Conservation (phyloP, 345 rosid genomes). For the Triadica sebifera region DNA sequence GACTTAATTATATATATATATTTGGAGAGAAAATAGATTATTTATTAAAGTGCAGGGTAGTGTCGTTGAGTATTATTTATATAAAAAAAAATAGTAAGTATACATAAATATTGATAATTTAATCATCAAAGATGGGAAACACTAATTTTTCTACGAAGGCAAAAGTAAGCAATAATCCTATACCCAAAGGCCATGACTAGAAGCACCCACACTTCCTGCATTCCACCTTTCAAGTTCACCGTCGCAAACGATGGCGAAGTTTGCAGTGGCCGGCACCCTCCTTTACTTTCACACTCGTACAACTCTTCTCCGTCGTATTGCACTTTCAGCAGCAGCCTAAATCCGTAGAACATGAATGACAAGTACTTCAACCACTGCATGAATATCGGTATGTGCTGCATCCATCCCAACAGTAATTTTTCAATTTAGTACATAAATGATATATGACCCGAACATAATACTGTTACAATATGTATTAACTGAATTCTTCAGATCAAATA, state of each 20-base stretch:
- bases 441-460: too few relatives aligned
- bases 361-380: conserved; percentile 78
- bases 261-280: conserved; percentile 69
- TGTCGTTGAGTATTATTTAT: too few relatives aligned
- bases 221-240: conserved; percentile 68
- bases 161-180: conserved; percentile 63
- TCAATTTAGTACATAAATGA: too few relatives aligned
- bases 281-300: conserved; percentile 71
- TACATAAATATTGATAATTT: too few relatives aligned
- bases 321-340: conserved; percentile 77
- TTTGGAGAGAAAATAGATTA: too few relatives aligned
- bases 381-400: conserved; percentile 84
- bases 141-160: conserved; percentile 64
- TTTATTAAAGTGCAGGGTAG: too few relatives aligned
- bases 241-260: conserved; percentile 78
- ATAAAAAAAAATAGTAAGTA: too few relatives aligned
- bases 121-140: conserved; percentile 48
- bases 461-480: too few relatives aligned
- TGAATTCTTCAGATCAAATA: conserved; percentile 12
- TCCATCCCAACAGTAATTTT: background rate
- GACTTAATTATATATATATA: too few relatives aligned
- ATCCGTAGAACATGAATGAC: conserved; percentile 84
- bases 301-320: conserved; percentile 72
- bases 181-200: conserved; percentile 76
- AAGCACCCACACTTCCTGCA: conserved; percentile 87